Evolutionary conservation across 805 yeast species (phyloP), one percentile per base, ranked within the genome.

Genomic region (Sugiyamaella valdiviana): DNA sequence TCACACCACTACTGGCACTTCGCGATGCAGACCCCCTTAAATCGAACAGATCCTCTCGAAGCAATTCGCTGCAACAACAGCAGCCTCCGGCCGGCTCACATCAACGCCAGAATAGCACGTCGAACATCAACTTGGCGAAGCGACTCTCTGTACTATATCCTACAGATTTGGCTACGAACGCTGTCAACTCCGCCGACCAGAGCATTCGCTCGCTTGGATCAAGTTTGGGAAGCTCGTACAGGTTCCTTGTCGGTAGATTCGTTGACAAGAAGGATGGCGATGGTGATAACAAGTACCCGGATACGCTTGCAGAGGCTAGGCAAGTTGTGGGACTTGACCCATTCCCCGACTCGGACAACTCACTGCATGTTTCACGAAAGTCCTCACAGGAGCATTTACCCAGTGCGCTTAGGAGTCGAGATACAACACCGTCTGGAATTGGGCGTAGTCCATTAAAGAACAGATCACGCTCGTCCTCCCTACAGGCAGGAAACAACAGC

Each of bases 191-290:
- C 5, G 59, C 61, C 6, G 63, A 61, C 42, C 58, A 59, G 29
- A 57, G 63, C 26, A 44, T 65, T 21, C 61, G 61, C 45, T 58
- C 67, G 15, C 42, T 64, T 19, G 64, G 67, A 19, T 58, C 62
- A 2, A 63, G 70, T 4, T 57, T 67, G 16, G 66, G 63, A n/a
- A 61, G 46, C 45, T 59, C 67, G 3, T 65, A 64, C 50, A 54
- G 61, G 39, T 64, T 57, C 43, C 49, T 64, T 20, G 50, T 64
- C 46, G 62, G 59, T 35, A 53, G 57, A 55, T 53, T 46, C 24
- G 38, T 58, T 2, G 55, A 53, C 36, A 44, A 45, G 26, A 48
- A 48, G 39, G 43, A 48, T 16, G 50, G 42, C 23, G 45, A 47
- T 32, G 39, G 35, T 14, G 46, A 46, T 15, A 38, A 32, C 24